These are phyloP conservation scores for Lasiosphaeris hirsuta DNA, from an alignment of 495 filamentous ascomycete genomes.

Conservation along the genomic window DNA sequence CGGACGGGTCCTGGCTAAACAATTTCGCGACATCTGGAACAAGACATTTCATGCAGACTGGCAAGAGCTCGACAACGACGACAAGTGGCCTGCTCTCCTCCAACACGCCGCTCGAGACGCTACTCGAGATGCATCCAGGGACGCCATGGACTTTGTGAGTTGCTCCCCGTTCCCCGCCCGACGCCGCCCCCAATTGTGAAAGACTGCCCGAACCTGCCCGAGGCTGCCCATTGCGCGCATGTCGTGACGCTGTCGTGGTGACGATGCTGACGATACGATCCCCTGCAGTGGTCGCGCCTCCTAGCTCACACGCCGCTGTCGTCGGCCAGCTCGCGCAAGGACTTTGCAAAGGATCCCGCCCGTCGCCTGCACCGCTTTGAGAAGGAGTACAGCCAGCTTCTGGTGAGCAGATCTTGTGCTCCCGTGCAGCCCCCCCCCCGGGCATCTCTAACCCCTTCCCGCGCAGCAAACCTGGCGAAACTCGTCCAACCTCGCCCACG, in stretches of 20 bases:
- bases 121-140: conserved; percentile 33
- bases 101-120: conserved; percentile 26
- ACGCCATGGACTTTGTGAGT: conserved; percentile 45
- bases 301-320: conserved; percentile 74
- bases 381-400: conserved; percentile 76
- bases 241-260: too few relatives aligned
- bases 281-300: conserved; percentile 76
- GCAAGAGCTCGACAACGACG: conserved; percentile 11
- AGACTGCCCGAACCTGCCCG: too few relatives aligned
- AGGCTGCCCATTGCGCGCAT: background rate
- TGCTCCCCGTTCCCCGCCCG: background rate
- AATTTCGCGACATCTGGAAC: conserved; percentile 35
- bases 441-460: background rate
- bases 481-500: conserved; percentile 50
- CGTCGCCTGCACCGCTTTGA: conserved; percentile 88
- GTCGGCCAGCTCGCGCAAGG: conserved; percentile 53
- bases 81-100: conserved; percentile 9
- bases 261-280: too few relatives aligned
- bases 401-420: conserved; percentile 51
- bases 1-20: conserved; percentile 23
- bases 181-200: background rate
- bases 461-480: conserved; percentile 76
- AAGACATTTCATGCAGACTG: conserved; percentile 25
- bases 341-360: conserved; percentile 69
- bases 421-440: conserved; percentile 4